A percentile compares a stretch with the other conserved stretches of the same genome.
These are phyloP conservation scores for Fusarium pseudocircinatum DNA, from an alignment of 2,329 filamentous ascomycete species.

Conservation along the genomic window DNA sequence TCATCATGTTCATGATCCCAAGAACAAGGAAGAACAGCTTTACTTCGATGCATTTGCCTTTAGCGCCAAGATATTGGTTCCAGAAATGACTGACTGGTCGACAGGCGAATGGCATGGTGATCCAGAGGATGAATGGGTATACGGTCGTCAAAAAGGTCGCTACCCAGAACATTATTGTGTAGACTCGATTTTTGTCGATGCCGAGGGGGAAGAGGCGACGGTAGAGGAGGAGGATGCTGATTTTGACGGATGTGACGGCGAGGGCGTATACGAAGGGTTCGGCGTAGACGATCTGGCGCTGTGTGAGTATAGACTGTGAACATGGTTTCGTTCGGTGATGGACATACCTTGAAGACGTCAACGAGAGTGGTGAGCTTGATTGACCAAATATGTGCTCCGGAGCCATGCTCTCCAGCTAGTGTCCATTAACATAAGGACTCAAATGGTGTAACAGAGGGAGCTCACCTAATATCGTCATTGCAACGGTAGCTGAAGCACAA, in stretches of 20 bases:
- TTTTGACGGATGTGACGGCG: slow-evolving; percentile 17
- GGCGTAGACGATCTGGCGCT: neutral
- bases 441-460: fast-evolving
- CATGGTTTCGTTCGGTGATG: neutral
- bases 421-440: neutral
- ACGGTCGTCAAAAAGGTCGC: neutral
- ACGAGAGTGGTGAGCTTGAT: slow-evolving; percentile 2
- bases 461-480: slow-evolving; percentile 5
- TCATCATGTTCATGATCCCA: slow-evolving; percentile 20
- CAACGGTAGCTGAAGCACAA: neutral
- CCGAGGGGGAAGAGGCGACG: slow-evolving; percentile 15
- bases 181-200: slow-evolving; percentile 6
- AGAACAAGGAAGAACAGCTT: slow-evolving; percentile 18
- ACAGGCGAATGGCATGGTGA: slow-evolving; percentile 11
- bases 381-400: slow-evolving; percentile 14
- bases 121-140: slow-evolving; percentile 15
- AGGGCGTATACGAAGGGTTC: slow-evolving; percentile 14
- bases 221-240: slow-evolving; percentile 14
- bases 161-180: slow-evolving; percentile 9
- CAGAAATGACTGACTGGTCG: slow-evolving; percentile 12
- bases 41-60: neutral
- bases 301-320: too few relatives aligned
- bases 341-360: neutral
- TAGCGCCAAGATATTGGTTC: neutral
- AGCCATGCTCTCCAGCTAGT: neutral